These are phyloP conservation scores for Didymella pinodella DNA, from an alignment of 2,329 filamentous ascomycete species.

Conservation along the genomic window DNA sequence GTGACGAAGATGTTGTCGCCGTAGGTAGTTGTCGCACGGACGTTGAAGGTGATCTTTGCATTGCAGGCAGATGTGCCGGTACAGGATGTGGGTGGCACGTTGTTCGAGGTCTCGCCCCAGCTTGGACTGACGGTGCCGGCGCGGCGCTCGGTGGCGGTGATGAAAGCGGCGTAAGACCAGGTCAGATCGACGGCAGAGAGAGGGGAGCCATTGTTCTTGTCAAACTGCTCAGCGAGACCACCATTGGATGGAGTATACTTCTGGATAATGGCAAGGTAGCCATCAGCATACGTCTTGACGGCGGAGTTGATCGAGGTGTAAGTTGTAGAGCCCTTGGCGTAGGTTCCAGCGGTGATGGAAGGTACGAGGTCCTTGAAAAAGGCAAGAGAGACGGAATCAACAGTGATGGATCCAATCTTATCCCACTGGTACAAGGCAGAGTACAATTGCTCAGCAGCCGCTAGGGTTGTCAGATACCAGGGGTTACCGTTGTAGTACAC, in stretches of 20 bases:
- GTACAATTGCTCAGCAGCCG: constrained; percentile 82
- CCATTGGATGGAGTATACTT: constrained; percentile 66
- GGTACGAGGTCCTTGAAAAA: constrained; percentile 75
- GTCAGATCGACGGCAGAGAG: constrained; percentile 73
- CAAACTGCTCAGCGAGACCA: constrained; percentile 73
- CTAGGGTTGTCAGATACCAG: constrained; percentile 79
- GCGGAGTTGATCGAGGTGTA: constrained; percentile 66
- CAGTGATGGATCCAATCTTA: constrained; percentile 66
- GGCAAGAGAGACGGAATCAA: constrained; percentile 69
- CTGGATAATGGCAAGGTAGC: constrained; percentile 59
- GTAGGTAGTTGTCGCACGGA: constrained; percentile 57
- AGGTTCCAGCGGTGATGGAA: constrained; percentile 68
- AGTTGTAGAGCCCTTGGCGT: constrained; percentile 62
- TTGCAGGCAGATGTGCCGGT: constrained; percentile 33
- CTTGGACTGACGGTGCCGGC: constrained; percentile 22
- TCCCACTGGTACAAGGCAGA: constrained; percentile 78
- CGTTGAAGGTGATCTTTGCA: constrained; percentile 54
- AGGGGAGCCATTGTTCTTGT: constrained; percentile 58
- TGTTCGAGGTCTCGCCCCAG: constrained; percentile 46
- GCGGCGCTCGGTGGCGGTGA: constrained; percentile 56
- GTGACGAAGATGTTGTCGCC: constrained; percentile 59
- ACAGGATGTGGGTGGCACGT: constrained; percentile 54
- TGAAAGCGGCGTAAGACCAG: constrained; percentile 76
- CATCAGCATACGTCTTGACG: constrained; percentile 69
- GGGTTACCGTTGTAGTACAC: constrained; percentile 80